Evolutionary conservation across 305 asterid species (phyloP).

Genomic region (Fraxinus platypoda): DNA sequence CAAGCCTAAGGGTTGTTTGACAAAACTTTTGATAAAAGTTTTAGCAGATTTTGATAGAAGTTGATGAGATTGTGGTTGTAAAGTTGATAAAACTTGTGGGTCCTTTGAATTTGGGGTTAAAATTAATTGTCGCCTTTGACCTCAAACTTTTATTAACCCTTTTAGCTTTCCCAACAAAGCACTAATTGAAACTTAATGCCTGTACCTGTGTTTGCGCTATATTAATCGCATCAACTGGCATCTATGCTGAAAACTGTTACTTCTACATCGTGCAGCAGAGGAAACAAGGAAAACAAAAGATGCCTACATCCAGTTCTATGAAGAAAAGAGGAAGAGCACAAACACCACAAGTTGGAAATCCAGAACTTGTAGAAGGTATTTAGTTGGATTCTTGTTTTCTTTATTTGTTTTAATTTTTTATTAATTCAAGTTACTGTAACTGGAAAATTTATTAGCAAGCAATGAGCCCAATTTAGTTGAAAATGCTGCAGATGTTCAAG

Average conservation of each 20-base stretch:
- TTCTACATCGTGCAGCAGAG: constrained; percentile 41
- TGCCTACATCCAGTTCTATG: constrained; percentile 24
- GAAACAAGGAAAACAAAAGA: constrained; percentile 35
- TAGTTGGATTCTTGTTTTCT: constrained; percentile 7
- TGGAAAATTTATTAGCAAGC: constrained; percentile 37
- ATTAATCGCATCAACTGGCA: background rate
- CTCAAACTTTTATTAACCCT: background rate
- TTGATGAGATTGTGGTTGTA: background rate
- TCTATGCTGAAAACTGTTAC: constrained; percentile 9
- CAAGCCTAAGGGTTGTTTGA: background rate
- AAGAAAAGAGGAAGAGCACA: constrained; percentile 26
- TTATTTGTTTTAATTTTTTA: background rate
- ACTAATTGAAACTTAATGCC: background rate
- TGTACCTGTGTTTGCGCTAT: background rate
- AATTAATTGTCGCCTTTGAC: background rate
- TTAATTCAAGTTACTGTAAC: constrained; percentile 20
- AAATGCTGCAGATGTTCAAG: constrained; percentile 37
- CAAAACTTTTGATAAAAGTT: background rate
- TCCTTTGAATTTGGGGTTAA: background rate
- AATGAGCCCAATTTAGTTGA: constrained; percentile 34
- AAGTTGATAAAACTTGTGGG: background rate
- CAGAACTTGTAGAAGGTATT: constrained; percentile 35
- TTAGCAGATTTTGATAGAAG: background rate
- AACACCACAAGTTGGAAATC: constrained; percentile 23
- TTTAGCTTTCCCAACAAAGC: background rate